Conservation (phyloP, 2,329 filamentous ascomycete genomes). For the Rhynchosporium graminicola region DNA sequence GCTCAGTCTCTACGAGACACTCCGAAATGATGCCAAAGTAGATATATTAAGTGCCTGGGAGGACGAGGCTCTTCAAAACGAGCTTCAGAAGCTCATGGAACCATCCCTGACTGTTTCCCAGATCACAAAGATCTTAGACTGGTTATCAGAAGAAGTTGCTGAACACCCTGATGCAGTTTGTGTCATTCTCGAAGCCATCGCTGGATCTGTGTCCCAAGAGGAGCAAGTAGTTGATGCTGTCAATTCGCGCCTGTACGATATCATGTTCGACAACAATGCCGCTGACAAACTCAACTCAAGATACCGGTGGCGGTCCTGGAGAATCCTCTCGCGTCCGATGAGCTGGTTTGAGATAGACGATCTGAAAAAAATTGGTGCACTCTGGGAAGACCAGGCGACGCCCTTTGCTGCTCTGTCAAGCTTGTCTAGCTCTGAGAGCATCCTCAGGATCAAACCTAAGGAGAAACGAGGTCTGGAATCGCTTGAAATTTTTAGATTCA, state of each 20-base stretch:
- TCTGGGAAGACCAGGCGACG: constrained; percentile 28
- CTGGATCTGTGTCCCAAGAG: constrained; percentile 42
- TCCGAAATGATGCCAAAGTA: constrained; percentile 26
- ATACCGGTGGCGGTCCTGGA: constrained; percentile 39
- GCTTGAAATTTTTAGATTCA: constrained; percentile 33
- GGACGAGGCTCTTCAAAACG: constrained; percentile 33
- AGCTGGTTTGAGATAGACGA: constrained; percentile 25
- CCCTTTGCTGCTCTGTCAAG: constrained; percentile 27
- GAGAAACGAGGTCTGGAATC: constrained; percentile 25
- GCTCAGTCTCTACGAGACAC: constrained; percentile 34
- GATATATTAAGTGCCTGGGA: constrained; percentile 38
- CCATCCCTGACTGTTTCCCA: constrained; percentile 43
- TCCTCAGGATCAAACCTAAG: neutral
- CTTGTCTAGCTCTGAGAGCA: constrained; percentile 1
- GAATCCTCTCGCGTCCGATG: constrained; percentile 33
- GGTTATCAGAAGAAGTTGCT: constrained; percentile 36
- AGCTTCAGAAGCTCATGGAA: constrained; percentile 41
- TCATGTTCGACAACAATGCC: constrained; percentile 36
- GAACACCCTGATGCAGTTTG: constrained; percentile 36
- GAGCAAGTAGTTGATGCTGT: constrained; percentile 41
- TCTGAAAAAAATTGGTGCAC: constrained; percentile 27
- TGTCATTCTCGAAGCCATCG: constrained; percentile 44
- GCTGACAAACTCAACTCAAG: constrained; percentile 31
- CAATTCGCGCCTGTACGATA: constrained; percentile 40
- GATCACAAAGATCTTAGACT: constrained; percentile 42